Evolutionary conservation across 163 green algal genomes (phyloP), one percentile per base, ranked within the genome.

Genomic region (Prototheca stagnorum): DNA sequence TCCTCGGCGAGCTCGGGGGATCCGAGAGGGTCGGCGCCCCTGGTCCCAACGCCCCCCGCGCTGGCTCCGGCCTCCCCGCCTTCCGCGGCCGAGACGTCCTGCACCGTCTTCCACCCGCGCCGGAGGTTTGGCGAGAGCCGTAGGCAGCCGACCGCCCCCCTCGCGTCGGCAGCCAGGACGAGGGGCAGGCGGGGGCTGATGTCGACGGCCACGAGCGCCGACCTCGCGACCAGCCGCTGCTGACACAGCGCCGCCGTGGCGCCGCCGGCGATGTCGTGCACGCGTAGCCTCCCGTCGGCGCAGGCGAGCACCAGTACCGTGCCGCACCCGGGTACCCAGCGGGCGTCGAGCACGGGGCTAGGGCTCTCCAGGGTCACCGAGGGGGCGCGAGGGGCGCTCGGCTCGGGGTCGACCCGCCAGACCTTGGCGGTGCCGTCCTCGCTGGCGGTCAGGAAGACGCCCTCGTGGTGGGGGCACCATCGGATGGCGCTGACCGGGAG

Each of bases 41-140:
- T n/a, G n/a, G n/a, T n/a, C n/a, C n/a, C n/a, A n/a, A n/a, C n/a
- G n/a, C n/a, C n/a, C n/a, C n/a, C n/a, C n/a, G n/a, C n/a, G n/a
- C n/a, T n/a, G n/a, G n/a, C n/a, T n/a, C n/a, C n/a, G n/a, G n/a
- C n/a, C n/a, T n/a, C n/a, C n/a, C n/a, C n/a, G n/a, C n/a, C n/a
- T n/a, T n/a, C n/a, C n/a, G n/a, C n/a, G n/a, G n/a, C n/a, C n/a
- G n/a, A n/a, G n/a, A n/a, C n/a, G n/a, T n/a, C n/a, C n/a, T n/a
- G n/a, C n/a, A n/a, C n/a, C n/a, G n/a, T n/a, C n/a, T n/a, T n/a
- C n/a, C n/a, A n/a, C n/a, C n/a, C n/a, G n/a, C n/a, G n/a, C n/a
- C 85, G 70, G 60, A 95, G 64, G 74, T 95, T 95, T 35, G 84
- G 84, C 12, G 74, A 89, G 40, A 94, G 73, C 71, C 94, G 94